Base-by-base conservation (phyloP, 495 filamentous ascomycete genomes). In the Penicillium angulare region DNA sequence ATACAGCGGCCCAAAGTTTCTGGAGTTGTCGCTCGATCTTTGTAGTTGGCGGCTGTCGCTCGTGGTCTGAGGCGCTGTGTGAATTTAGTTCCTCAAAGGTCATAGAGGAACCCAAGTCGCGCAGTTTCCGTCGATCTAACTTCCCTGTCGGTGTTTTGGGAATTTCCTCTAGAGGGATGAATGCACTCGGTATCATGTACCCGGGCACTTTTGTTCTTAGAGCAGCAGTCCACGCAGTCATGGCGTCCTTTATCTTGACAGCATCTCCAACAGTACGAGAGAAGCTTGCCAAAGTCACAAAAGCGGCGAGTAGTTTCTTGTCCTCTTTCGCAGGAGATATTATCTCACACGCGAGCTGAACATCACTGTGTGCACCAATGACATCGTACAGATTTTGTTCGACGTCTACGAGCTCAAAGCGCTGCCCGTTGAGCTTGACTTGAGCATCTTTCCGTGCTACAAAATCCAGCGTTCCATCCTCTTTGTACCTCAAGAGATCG, bases 381-480 rank as follows among this genome's bases (percentile, higher is more conserved):
- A 29, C 10, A 5, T 29, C 5, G 10, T 10, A 10, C 5, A 29
- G 26, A 29, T 63, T 44, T 38, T 38, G 17, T 46, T 67, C 70
- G 12, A 78, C 55, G 22, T 78, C 75, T 5, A 50, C 50, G 3
- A 77, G 55, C n/a, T 78, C 72, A 13, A 78, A 45, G 0, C 75
- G 68, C 13, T 77, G 49, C 5, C 75, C 74, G 0, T 61, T 54
- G 20, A 45, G 45, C 41, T 48, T 55, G 46, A 33, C 35, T 32
- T 34, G 47, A 5, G 9, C 13, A 18, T 47, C 44, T 32, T 36
- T 47, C 10, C 46, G 46, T 9, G 33, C 46, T 7, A 53, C 43
- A 29, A 53, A 47, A 10, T 17, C 18, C 13, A 32, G 20, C 24
- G 23, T 13, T 13, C 50, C 65, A 22, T 68, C 50, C 0, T 29